A percentile compares a stretch with the other conserved stretches of the same genome.
phyloP scores from a whole-genome alignment of 2,329 filamentous ascomycete species.

The Aspergillus novofumigatus region DNA sequence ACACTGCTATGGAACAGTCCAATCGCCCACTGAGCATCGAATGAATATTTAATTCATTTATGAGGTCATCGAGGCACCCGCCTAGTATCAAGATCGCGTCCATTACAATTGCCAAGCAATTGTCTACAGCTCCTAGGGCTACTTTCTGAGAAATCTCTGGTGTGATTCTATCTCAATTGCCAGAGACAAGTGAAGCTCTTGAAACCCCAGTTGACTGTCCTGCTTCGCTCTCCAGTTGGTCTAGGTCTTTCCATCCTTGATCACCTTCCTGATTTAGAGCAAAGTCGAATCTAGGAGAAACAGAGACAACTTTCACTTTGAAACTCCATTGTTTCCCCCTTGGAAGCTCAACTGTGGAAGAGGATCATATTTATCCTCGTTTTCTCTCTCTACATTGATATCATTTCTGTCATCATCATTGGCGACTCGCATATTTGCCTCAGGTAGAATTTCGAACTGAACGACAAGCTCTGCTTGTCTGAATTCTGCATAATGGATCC shows the following conservation, averaged over 20 bases:
- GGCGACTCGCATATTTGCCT: background rate
- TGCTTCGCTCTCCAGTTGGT: background rate
- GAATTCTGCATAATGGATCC: slow-evolving; percentile 20
- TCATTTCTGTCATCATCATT: background rate
- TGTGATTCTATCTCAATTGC: background rate
- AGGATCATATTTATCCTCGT: background rate
- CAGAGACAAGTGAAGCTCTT: background rate
- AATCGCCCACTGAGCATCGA: background rate
- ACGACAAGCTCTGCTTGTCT: background rate
- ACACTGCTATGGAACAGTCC: background rate
- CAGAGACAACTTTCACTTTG: background rate
- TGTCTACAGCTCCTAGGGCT: background rate
- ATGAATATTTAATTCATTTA: background rate
- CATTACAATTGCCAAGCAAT: too few species aligned
- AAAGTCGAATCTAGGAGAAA: background rate
- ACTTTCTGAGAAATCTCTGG: background rate
- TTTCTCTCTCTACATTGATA: background rate
- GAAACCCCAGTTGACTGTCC: background rate
- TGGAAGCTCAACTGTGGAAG: background rate
- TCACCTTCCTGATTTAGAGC: background rate
- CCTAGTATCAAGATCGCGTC: too few species aligned
- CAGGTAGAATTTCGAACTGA: background rate
- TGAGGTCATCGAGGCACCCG: background rate
- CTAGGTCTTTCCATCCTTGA: background rate
- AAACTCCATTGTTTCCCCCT: background rate